phyloP scores from a whole-genome alignment of 108 stramenopile genomes.

The Skeletonema costatum region DNA sequence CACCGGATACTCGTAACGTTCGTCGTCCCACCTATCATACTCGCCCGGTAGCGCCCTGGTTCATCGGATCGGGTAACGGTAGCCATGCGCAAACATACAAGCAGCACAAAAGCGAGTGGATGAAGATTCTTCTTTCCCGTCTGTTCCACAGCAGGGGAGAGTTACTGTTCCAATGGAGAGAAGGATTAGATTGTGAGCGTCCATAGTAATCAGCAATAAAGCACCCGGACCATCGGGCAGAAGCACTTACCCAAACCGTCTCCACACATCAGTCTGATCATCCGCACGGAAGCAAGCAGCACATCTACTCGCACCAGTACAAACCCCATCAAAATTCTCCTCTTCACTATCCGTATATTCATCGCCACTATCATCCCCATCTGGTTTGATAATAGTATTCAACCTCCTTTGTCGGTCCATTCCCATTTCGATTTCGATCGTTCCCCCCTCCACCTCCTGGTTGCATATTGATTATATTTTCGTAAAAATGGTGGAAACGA shows the following conservation, averaged over 20 bases:
- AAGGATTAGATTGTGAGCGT: background rate
- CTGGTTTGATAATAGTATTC: background rate
- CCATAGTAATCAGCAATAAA: background rate
- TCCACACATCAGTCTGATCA: background rate
- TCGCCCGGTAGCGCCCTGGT: background rate
- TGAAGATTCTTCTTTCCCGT: background rate
- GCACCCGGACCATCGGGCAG: background rate
- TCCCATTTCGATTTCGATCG: background rate
- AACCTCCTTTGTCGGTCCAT: background rate
- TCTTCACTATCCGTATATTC: background rate
- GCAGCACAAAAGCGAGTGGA: background rate
- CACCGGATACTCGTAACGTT: background rate
- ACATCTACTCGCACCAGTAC: background rate
- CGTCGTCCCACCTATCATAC: background rate
- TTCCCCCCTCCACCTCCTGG: background rate
- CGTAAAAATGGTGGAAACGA: slow-evolving; percentile 1
- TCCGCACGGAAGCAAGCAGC: background rate
- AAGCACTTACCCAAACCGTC: background rate
- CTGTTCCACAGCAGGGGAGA: background rate
- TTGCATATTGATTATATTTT: background rate
- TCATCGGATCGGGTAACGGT: background rate
- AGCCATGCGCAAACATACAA: background rate
- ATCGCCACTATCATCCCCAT: background rate
- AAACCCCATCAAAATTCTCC: background rate
- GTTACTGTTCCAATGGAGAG: background rate